These are phyloP conservation scores for Pinus tabuliformis DNA, from an alignment of 75 land plant genomes.

Conservation along the genomic window DNA sequence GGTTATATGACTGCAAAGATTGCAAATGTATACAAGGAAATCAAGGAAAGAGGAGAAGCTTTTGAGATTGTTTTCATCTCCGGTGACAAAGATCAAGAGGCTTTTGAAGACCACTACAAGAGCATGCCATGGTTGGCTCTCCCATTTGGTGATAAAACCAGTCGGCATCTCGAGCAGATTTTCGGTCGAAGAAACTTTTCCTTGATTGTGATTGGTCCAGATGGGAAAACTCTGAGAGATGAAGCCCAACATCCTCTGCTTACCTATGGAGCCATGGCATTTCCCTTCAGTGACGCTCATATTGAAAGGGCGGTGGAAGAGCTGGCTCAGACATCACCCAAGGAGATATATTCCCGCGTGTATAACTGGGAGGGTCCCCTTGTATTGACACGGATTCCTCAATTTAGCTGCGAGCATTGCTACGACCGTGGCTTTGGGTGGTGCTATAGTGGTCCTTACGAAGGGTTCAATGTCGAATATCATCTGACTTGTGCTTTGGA, in stretches of 20 bases:
- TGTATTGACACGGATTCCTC: conserved; percentile 14
- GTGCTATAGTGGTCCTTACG: conserved; percentile 24
- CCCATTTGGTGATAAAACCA: conserved; percentile 33
- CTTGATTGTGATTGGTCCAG: conserved; percentile 17
- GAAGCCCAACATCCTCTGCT: conserved; percentile 23
- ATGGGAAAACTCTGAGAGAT: conserved; percentile 9
- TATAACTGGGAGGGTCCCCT: conserved; percentile 28
- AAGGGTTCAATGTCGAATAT: conserved; percentile 29
- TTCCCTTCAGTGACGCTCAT: conserved; percentile 35
- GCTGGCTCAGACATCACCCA: conserved; percentile 23
- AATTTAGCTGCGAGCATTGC: conserved; percentile 39
- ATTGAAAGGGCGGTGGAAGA: conserved; percentile 11
- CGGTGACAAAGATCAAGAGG: conserved; percentile 29
- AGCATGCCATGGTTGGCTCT: conserved; percentile 56
- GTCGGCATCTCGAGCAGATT: conserved; percentile 29
- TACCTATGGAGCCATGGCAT: conserved; percentile 26
- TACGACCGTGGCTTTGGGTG: conserved; percentile 9
- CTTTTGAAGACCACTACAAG: conserved; percentile 16
- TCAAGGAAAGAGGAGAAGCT: conserved; percentile 1
- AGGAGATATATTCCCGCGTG: conserved; percentile 2
- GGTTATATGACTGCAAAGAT: too few species aligned
- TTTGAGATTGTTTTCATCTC: conserved; percentile 50
- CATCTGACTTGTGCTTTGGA: conserved; percentile 33
- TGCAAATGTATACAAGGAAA: conserved; percentile 17
- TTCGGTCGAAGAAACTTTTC: conserved; percentile 24